Evolutionary conservation across 1,284 basidiomycete species (phyloP), one percentile per base, ranked within the genome.

Genomic region (Volvariella volvacea): DNA sequence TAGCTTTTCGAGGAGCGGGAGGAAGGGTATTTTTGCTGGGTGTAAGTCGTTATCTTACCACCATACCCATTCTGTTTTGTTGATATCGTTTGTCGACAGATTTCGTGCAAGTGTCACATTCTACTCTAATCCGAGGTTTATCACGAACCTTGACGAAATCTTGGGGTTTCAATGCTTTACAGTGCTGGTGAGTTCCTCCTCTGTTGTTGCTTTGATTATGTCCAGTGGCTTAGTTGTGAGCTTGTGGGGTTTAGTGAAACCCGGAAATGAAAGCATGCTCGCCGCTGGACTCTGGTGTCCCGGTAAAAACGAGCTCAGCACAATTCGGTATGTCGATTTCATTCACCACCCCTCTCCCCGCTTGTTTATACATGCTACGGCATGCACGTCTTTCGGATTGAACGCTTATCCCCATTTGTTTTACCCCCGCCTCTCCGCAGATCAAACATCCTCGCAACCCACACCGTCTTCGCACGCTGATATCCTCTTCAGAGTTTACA

Each of bases 251-350:
- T 20, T 36, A 88, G 85, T 93, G 40, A 74, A 77, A 53, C 80
- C 92, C 0, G 83, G 81, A 12, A 71, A 75, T 30, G 64, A 78
- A 47, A 88, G 80, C 48, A 48, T 89, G 7, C 64, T 95, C 25
- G 92, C 88, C 12, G 88, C 81, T 1, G 92, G 92, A 2, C 61
- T 75, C 3, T 96, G 92, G 92, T 83, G 81, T 57, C 91, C 92
- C 0, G 84, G 75, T 1, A 88, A 81, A 56, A 79, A 86, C 49
- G 86, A 92, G 57, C 70, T 94, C 2, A 72, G 75, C 0, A 79
- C 75, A 9, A 81, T 95, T 30, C 71, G 91, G 78, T 86, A 55
- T 21, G 61, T 49, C 22, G 39, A 25, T 6, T 31, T 16, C 15
- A 15, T 44, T 20, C 41, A 16, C 36, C 36, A 16, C 33, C 22